Evolutionary conservation across 495 filamentous ascomycete genomes (phyloP).

Genomic region (Podospora fimiseda): DNA sequence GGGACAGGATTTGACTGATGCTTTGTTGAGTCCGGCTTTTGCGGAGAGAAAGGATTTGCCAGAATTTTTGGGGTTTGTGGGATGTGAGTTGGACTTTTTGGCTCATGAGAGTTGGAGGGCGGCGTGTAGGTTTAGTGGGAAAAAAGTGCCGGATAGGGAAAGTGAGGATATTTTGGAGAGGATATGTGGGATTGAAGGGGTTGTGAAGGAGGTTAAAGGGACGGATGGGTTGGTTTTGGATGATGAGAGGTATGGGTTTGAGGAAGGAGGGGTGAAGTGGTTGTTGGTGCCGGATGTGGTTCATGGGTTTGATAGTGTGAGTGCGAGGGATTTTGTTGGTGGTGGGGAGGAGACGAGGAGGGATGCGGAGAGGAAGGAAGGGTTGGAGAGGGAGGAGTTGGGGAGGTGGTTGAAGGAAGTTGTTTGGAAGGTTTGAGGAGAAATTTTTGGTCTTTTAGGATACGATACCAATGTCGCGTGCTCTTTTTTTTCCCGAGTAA

Average conservation of each 20-base stretch:
- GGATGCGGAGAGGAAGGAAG: slow-evolving; percentile 32
- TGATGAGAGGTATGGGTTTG: slow-evolving; percentile 28
- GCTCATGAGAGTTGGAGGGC: slow-evolving; percentile 32
- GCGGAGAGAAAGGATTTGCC: slow-evolving; percentile 26
- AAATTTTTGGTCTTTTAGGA: too few relatives aligned
- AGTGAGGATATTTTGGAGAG: slow-evolving; percentile 17
- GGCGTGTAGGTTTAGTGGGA: slow-evolving; percentile 24
- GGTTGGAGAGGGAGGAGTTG: slow-evolving; percentile 19
- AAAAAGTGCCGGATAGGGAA: slow-evolving; percentile 16
- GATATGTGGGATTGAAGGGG: slow-evolving; percentile 26
- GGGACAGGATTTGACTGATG: slow-evolving; percentile 22
- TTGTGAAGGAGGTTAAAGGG: slow-evolving; percentile 7
- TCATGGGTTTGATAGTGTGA: slow-evolving; percentile 31
- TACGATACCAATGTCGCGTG: too few relatives aligned
- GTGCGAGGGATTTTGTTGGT: slow-evolving; percentile 19
- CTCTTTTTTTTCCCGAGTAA: too few relatives aligned
- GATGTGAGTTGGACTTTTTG: slow-evolving; percentile 44
- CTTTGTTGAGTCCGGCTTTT: slow-evolving; percentile 27
- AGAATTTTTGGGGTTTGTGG: slow-evolving; percentile 42
- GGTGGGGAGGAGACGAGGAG: slow-evolving; percentile 21
- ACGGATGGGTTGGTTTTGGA: slow-evolving; percentile 10
- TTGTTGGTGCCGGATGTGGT: slow-evolving; percentile 35
- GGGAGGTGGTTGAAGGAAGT: slow-evolving; percentile 27
- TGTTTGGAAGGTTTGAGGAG: too few relatives aligned
- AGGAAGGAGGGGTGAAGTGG: slow-evolving; percentile 26